Percentiles rank a stretch among this genome's conserved stretches.
Conservation (phyloP, 371 early-diverging fungal species). For the Mortierella sp. region DNA sequence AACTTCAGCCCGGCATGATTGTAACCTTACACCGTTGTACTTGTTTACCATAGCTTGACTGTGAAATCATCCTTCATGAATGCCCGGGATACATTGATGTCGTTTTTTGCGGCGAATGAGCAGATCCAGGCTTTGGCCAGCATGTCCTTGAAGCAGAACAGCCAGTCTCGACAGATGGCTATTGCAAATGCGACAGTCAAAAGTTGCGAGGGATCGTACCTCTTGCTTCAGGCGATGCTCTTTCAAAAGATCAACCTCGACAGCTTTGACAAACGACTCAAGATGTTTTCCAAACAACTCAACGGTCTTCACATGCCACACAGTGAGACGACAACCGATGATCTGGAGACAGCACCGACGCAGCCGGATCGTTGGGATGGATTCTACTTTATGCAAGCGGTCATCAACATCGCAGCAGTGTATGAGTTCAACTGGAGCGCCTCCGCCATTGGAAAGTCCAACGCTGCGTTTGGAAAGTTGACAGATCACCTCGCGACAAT, state of each 20-base stretch:
- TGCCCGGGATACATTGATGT: constrained; percentile 53
- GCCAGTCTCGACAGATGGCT: constrained; percentile 29
- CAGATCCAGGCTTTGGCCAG: constrained; percentile 22
- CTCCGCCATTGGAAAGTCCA: constrained; percentile 59
- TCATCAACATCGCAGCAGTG: constrained; percentile 62
- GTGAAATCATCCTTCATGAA: constrained; percentile 54
- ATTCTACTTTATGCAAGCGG: constrained; percentile 64
- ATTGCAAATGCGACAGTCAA: constrained; percentile 26
- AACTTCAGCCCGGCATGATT: not conserved
- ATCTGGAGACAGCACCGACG: not conserved
- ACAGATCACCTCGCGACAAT: constrained; percentile 26
- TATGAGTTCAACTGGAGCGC: constrained; percentile 65
- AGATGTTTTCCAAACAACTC: constrained; percentile 34
- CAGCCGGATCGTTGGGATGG: constrained; percentile 39
- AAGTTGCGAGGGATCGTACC: constrained; percentile 57
- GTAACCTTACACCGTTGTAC: not conserved
- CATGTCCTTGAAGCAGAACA: constrained; percentile 24
- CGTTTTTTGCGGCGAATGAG: constrained; percentile 54
- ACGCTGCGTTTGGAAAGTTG: constrained; percentile 31
- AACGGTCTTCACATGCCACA: constrained; percentile 14
- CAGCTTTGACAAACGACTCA: constrained; percentile 54
- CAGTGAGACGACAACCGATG: not conserved
- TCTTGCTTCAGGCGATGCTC: constrained; percentile 72
- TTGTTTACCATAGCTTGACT: constrained; percentile 34
- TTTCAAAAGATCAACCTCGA: constrained; percentile 76